Base-by-base conservation (phyloP, 2,329 filamentous ascomycete species). In the Venturia effusa region DNA sequence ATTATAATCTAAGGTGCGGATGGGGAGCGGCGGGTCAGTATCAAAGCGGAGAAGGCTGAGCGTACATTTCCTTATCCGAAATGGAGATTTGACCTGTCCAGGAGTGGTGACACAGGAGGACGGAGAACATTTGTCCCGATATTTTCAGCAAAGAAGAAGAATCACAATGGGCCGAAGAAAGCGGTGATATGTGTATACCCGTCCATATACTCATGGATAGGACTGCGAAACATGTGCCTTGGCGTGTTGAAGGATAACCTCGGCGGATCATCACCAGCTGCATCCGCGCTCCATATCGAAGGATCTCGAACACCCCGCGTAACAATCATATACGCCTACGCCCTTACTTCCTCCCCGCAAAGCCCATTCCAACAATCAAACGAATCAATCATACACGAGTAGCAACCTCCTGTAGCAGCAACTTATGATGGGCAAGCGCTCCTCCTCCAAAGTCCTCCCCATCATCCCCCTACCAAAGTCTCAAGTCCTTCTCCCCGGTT, bases 391-490 rank as follows among this genome's bases (percentile, higher is more conserved):
- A 39, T 15, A 2, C 37, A 39, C 37, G 37, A 11, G 2, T 5
- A n/a, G 10, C 51, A 32, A 17, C 19, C 24, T 34, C 43, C 22
- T 13, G 13, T 27, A 8, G 22, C 11, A 4, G 8, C 2, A 1
- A 27, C 15, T 2, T 13, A 51, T 30, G n/a, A 64, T 64, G 63
- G 63, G 59, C 40, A 68, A 72, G 54, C 67, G 72, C 27, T 73
- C 74, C 61, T 73, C 74, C 61, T 70, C 71, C 10, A 74, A 72
- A 61, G 72, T 76, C 66, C 75, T 96, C 40, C 89, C 93, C 57
- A 78, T 97, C 70, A 88, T 97, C 68, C 90, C 92, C 43, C 84
- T 97, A 54, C 85, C 90, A 62, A 86, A 88, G 71, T 89, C 88
- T 68, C 84, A 86, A 67, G 89, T 97, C 68, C 85, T 97, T 48